These are phyloP conservation scores for Phytophthora rubi DNA, from an alignment of 352 stramenopile species.

Conservation along the genomic window DNA sequence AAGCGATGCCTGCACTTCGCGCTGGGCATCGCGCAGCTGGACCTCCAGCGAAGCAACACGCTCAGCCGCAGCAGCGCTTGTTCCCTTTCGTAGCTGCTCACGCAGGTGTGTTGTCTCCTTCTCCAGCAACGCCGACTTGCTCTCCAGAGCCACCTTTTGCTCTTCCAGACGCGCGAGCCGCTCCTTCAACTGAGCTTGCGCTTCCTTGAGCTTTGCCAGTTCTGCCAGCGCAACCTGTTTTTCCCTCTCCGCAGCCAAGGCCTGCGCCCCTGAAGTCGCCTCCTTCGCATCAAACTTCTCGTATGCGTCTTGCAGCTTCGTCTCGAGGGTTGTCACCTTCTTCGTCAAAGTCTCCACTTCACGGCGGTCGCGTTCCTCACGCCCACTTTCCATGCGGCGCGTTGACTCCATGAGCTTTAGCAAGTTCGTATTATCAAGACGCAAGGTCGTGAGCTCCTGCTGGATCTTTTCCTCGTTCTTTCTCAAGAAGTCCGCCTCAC, in stretches of 20 bases:
- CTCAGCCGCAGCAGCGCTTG: slow-evolving; percentile 59
- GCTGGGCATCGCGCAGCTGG: slow-evolving; percentile 66
- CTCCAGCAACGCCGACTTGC: slow-evolving; percentile 53
- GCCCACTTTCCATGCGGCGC: slow-evolving; percentile 66
- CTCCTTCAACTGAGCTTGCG: slow-evolving; percentile 45
- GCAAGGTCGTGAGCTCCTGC: slow-evolving; percentile 61
- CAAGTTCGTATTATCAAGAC: slow-evolving; percentile 79
- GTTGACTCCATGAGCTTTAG: slow-evolving; percentile 83
- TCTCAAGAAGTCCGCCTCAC: slow-evolving; percentile 55
- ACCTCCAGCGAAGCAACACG: slow-evolving; percentile 68
- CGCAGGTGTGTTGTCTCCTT: slow-evolving; percentile 64
- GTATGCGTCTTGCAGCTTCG: slow-evolving; percentile 62
- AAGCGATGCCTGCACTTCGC: slow-evolving; percentile 60
- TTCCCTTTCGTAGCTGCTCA: slow-evolving; percentile 74
- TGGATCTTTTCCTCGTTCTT: slow-evolving; percentile 73
- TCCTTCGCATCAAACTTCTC: slow-evolving; percentile 74
- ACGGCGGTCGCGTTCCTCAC: slow-evolving; percentile 62
- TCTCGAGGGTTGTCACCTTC: slow-evolving; percentile 58
- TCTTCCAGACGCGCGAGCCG: slow-evolving; percentile 59
- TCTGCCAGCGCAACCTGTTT: slow-evolving; percentile 59
- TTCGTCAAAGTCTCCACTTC: slow-evolving; percentile 55
- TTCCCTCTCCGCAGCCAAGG: slow-evolving; percentile 59
- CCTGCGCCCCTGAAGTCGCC: slow-evolving; percentile 44
- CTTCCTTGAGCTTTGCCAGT: slow-evolving; percentile 49
- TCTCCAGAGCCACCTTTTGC: slow-evolving; percentile 50